Percentiles rank a stretch among this genome's conserved stretches.
phyloP scores from a whole-genome alignment of 164 flowering plant genomes.

The Vitis amurensis region DNA sequence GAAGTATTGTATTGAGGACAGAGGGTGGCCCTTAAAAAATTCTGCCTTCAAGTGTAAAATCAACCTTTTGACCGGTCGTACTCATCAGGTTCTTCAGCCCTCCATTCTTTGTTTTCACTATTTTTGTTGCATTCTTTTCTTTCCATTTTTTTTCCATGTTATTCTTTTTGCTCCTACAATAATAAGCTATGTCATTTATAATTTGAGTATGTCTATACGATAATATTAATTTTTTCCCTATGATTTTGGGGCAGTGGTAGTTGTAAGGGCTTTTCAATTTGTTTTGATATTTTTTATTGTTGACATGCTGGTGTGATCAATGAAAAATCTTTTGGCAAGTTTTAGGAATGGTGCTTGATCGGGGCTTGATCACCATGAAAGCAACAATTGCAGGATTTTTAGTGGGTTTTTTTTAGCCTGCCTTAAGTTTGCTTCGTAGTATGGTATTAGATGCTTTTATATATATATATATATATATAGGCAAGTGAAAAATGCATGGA shows the following conservation, averaged over 20 bases:
- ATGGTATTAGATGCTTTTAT: neutral
- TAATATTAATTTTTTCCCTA: neutral
- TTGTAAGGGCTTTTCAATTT: neutral
- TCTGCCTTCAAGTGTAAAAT: conserved; percentile 87
- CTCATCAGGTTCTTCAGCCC: conserved; percentile 77
- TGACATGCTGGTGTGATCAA: too few relatives aligned
- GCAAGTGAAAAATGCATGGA: too few relatives aligned
- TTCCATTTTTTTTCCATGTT: neutral
- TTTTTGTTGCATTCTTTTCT: neutral
- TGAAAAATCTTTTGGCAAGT: too few relatives aligned
- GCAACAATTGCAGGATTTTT: too few relatives aligned
- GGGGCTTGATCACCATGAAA: too few relatives aligned
- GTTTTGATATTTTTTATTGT: neutral
- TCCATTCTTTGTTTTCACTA: neutral
- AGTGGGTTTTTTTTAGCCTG: neutral
- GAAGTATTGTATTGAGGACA: conserved; percentile 56
- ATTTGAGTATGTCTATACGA: neutral
- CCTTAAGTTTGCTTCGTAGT: neutral
- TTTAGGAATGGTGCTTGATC: too few relatives aligned
- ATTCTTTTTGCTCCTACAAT: neutral
- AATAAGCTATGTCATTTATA: neutral
- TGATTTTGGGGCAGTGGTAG: neutral
- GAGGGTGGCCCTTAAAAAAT: conserved; percentile 77
- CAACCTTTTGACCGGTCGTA: conserved; percentile 85
- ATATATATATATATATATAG: too few relatives aligned